Evolutionary conservation across 2,329 filamentous ascomycete genomes (phyloP).

Genomic region (Apiospora sp.): DNA sequence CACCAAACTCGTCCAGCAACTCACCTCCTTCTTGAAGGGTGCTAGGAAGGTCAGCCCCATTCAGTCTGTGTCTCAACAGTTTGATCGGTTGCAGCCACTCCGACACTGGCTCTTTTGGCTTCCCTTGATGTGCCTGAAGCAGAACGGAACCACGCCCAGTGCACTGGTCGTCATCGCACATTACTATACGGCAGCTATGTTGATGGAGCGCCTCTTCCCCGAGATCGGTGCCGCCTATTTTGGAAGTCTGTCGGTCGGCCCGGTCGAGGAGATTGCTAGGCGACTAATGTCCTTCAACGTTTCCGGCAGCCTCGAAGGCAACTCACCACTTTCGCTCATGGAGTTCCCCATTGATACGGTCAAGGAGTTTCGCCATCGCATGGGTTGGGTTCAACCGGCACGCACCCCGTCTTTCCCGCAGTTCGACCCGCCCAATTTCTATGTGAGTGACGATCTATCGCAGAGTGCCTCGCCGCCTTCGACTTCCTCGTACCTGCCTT

Average conservation of each 20-base stretch:
- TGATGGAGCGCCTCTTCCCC: slow-evolving; percentile 90
- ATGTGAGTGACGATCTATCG: slow-evolving; percentile 49
- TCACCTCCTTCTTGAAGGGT: slow-evolving; percentile 76
- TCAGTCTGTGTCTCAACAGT: slow-evolving; percentile 81
- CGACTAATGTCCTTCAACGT: slow-evolving; percentile 75
- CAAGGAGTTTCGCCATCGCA: slow-evolving; percentile 71
- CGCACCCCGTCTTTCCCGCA: slow-evolving; percentile 68
- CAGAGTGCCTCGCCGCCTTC: slow-evolving; percentile 52
- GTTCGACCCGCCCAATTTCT: slow-evolving; percentile 65
- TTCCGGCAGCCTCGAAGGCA: slow-evolving; percentile 62
- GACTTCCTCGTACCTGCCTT: slow-evolving; percentile 57
- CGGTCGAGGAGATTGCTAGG: slow-evolving; percentile 86
- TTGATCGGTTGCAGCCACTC: slow-evolving; percentile 86
- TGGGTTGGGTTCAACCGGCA: slow-evolving; percentile 71
- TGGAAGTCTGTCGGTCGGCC: slow-evolving; percentile 78
- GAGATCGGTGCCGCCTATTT: slow-evolving; percentile 92
- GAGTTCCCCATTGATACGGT: slow-evolving; percentile 76
- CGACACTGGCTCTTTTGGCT: slow-evolving; percentile 97
- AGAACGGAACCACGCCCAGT: slow-evolving; percentile 76
- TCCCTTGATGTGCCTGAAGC: slow-evolving; percentile 82
- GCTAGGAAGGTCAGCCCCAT: slow-evolving; percentile 75
- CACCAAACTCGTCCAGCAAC: slow-evolving; percentile 71
- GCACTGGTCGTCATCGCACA: slow-evolving; percentile 87
- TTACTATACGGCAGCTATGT: slow-evolving; percentile 87
- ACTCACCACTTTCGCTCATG: slow-evolving; percentile 71